Percentiles rank a stretch among this genome's conserved stretches.
phyloP scores from a whole-genome alignment of 139 green algal species.

The Haematococcus lacustris region DNA sequence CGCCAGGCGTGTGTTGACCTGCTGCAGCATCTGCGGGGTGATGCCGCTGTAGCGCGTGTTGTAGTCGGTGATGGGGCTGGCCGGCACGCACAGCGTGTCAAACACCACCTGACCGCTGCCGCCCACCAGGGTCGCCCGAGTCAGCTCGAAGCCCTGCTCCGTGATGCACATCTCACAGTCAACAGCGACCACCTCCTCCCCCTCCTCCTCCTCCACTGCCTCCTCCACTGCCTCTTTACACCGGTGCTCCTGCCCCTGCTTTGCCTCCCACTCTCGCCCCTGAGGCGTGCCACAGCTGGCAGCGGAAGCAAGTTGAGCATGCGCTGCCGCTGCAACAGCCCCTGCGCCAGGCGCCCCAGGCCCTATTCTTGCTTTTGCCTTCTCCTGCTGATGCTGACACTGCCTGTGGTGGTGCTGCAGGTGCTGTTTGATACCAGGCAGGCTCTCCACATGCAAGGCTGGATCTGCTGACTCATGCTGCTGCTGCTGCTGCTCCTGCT shows the following conservation, averaged over 20 bases:
- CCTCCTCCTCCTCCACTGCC: not conserved
- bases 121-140: conserved; percentile 59
- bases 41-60: conserved; percentile 83
- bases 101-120: conserved; percentile 44
- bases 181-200: conserved; percentile 49
- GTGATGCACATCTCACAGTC: conserved; percentile 89
- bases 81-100: conserved; percentile 76
- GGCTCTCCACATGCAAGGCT: not conserved
- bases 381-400: not conserved
- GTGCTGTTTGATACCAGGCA: not conserved
- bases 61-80: conserved; percentile 80
- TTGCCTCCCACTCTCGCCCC: conserved; percentile 6
- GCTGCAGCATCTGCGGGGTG: conserved; percentile 61
- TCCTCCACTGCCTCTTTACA: not conserved
- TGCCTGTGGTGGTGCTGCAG: conserved; percentile 6
- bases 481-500: conserved; percentile 1
- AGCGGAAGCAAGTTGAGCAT: not conserved
- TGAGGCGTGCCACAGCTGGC: not conserved
- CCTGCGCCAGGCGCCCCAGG: not conserved
- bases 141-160: conserved; percentile 61
- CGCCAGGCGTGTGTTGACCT: conserved; percentile 49
- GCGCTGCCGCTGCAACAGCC: conserved; percentile 5
- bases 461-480: not conserved
- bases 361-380: conserved; percentile 7
- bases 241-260: not conserved